Evolutionary conservation across 805 yeast genomes (phyloP), one percentile per base, ranked within the genome.

Genomic region (Lipomyces yamanashiensis): DNA sequence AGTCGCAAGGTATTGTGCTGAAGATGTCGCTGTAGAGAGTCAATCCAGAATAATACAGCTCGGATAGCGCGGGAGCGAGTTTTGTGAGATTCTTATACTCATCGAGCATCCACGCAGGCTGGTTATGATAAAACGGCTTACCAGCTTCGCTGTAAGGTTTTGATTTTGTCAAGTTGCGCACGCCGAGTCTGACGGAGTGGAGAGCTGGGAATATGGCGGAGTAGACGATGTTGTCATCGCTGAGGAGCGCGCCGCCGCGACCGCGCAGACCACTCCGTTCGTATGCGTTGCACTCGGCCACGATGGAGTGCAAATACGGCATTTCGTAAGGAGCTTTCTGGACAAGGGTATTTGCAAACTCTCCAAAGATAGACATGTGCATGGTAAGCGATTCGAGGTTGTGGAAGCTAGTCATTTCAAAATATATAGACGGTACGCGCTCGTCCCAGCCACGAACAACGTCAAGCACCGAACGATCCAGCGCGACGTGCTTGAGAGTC

Each of bases 321-420:
- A 53, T 15, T 4, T 7, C 44, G 39, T 23, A 41, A 12, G n/a
- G 15, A 15, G 23, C 19, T 15, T 40, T 53, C 13, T 21, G 47
- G 10, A 19, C 23, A 5, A 53, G 39, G 2, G 21, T 23, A 28
- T 53, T 21, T 5, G 41, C 48, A 41, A 53, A 53, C 21, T 53
- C 57, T 1, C 57, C 57, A 41, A 53, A 53, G 21, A 53, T 40
- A 2, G 57, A 53, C 7, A 53, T 17, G 33, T 53, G 57, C 15
- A 53, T 8, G 5, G 57, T 53, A 28, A 53, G 19, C 12, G 57
- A 23, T 13, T 53, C 48, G 19, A 53, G 48, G 5, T n/a, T 40
- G 48, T 41, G 41, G 23, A 53, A 17, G 4, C 48, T 36, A 6
- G 57, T 53, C 39, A 37, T 23, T 12, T 9, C 13, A 13, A 53